These are phyloP conservation scores for Emydomyces testavorans DNA, from an alignment of 2,329 filamentous ascomycete species.

Conservation along the genomic window DNA sequence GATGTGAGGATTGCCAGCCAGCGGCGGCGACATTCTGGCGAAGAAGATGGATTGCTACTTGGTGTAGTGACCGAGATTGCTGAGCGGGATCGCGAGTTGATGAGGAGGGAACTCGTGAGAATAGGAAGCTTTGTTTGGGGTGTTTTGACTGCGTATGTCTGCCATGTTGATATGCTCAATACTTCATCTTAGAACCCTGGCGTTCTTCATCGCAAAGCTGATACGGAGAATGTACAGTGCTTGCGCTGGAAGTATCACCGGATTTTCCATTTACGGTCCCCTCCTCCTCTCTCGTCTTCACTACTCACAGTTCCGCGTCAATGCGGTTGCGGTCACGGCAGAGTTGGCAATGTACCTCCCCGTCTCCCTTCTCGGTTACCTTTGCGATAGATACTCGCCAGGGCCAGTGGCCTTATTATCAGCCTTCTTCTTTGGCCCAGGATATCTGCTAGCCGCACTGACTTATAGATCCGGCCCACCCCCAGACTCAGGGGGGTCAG, in stretches of 20 bases:
- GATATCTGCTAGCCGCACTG: slow-evolving; percentile 73
- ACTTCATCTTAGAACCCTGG: too few relatives aligned
- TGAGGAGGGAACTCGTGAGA: slow-evolving; percentile 43
- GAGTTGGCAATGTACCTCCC: slow-evolving; percentile 83
- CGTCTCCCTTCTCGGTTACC: slow-evolving; percentile 78
- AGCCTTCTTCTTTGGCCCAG: slow-evolving; percentile 60
- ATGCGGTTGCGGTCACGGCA: slow-evolving; percentile 74
- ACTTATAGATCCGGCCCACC: slow-evolving; percentile 55
- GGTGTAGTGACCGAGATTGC: slow-evolving; percentile 51
- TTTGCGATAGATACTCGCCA: slow-evolving; percentile 81
- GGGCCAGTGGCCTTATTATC: slow-evolving; percentile 63
- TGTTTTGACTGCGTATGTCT: slow-evolving; percentile 44
- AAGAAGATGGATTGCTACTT: slow-evolving; percentile 40
- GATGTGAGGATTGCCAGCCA: background rate
- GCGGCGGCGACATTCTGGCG: slow-evolving; percentile 13
- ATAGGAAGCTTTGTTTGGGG: slow-evolving; percentile 50
- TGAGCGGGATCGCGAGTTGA: slow-evolving; percentile 44
- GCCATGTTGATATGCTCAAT: too few relatives aligned
- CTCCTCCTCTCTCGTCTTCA: slow-evolving; percentile 74
- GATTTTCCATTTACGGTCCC: slow-evolving; percentile 88
- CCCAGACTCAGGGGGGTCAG: slow-evolving; percentile 37
- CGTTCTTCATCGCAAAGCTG: slow-evolving; percentile 4
- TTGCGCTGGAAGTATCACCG: slow-evolving; percentile 81
- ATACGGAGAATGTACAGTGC: slow-evolving; percentile 36
- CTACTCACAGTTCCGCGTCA: slow-evolving; percentile 87